Percentiles rank a stretch among this genome's conserved stretches.
Conservation (phyloP, 2,329 filamentous ascomycete species). For the Pseudogymnoascus destructans region DNA sequence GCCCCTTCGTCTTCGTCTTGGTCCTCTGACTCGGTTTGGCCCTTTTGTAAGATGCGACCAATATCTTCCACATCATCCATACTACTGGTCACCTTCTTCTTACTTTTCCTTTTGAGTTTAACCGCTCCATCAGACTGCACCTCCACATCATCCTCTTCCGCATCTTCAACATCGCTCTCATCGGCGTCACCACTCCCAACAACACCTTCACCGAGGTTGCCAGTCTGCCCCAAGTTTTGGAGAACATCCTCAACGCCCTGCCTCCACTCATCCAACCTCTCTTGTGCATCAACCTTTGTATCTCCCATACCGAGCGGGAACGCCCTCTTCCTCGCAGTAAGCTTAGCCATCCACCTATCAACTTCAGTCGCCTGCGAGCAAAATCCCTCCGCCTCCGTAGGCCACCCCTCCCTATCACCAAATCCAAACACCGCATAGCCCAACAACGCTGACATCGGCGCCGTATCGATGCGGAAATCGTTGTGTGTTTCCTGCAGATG, state of each 20-base stretch:
- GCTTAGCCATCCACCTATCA: constrained; percentile 94
- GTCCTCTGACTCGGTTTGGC: constrained; percentile 25
- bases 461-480: constrained; percentile 91
- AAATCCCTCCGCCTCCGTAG: constrained; percentile 78
- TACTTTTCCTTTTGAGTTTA: constrained; percentile 29
- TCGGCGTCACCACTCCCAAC: constrained; percentile 66
- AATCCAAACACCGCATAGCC: constrained; percentile 93
- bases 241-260: constrained; percentile 61
- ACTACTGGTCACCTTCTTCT: constrained; percentile 32
- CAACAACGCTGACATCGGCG: constrained; percentile 59
- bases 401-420: constrained; percentile 85
- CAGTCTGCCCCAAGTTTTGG: constrained; percentile 45
- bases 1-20: constrained; percentile 40
- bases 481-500: constrained; percentile 87
- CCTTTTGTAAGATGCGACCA: constrained; percentile 46
- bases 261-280: constrained; percentile 64
- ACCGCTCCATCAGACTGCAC: constrained; percentile 53
- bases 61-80: constrained; percentile 80
- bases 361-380: constrained; percentile 84
- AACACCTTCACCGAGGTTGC: constrained; percentile 50
- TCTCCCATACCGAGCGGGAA: constrained; percentile 85
- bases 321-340: constrained; percentile 74
- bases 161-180: constrained; percentile 78
- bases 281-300: constrained; percentile 57
- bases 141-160: constrained; percentile 74